Evolutionary conservation across 768 basidiomycete genomes (phyloP), one percentile per base, ranked within the genome.

Genomic region (Stropharia rugosoannulata): DNA sequence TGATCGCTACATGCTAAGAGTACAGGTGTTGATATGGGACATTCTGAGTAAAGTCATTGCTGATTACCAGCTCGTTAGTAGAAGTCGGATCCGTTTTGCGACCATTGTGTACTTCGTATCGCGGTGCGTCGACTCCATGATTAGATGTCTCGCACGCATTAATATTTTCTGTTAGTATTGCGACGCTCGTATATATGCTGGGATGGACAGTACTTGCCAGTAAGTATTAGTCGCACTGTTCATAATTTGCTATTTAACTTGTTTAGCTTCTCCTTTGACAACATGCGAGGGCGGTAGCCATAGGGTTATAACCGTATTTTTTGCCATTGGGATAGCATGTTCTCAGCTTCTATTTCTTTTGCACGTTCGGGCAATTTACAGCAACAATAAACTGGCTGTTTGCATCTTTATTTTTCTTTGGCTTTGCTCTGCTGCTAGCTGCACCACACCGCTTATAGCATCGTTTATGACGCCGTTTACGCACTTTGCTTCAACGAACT

Each of bases 381-480:
- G 49, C n/a, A 41, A 56, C 19, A 52, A 63, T 16, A 56, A 55
- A n/a, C 36, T 51, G n/a, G 41, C 65, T 29, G 48, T 54, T 2
- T 29, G 54, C 4, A 49, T 62, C 25, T 70, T 72, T 57, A 58
- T 57, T 42, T 40, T 61, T 15, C 56, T 71, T 2, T 71, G 68
- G 68, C 40, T 49, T 3, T 62, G 64, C 27, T 12, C 68, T 12
- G 69, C 58, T 10, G 57, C 51, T 4, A 56, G 64, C 12, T 10
- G 68, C 15, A 57, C 65, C 2, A 56, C 64, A 2, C 60, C 65
- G 0, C 46, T 67, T 19, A 62, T 52, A 40, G 46, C 62, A 0
- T 16, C 37, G 13, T 63, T 51, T 1, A 22, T 19, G 6, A 18
- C 51, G 48, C 40, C 40, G 2, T 41, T 10, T 10, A 51, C 64